Evolutionary conservation across 2,329 filamentous ascomycete species (phyloP), one percentile per base, ranked within the genome.

Genomic region (Penicillium nordicum): DNA sequence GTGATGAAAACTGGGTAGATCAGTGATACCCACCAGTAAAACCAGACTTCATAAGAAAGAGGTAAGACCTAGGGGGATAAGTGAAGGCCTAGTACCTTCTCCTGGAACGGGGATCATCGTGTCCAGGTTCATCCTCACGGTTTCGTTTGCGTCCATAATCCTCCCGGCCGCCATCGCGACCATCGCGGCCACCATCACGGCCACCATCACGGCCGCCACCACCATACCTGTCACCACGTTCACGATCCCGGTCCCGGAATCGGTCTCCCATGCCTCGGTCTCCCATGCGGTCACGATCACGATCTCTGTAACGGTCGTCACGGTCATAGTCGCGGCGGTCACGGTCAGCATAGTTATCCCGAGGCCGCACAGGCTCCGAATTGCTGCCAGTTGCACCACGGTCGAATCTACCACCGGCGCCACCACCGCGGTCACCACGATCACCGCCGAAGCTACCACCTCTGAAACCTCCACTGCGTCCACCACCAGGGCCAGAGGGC

Each of bases 341-440:
- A 53, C 76, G 75, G 56, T 78, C 70, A 41, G 71, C 80, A 74
- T 84, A 82, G 65, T 81, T 80, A 72, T 87, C 85, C 67, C 86
- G 77, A 51, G 85, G 84, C 69, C 88, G 87, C 71, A 94, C 84
- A 59, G 90, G 90, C 73, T 95, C 91, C 75, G 88, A 88, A 76
- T 95, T 94, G 78, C 89, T 89, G 63, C 89, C 89, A 55, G 85
- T 88, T 42, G 79, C 77, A 56, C 82, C 80, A 63, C 84, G 80
- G 65, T 82, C 79, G 64, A 78, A 78, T 58, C 79, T 73, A 53
- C 69, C 69, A 58, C 77, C 78, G 57, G 72, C 69, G 50, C 69
- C 69, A 59, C 76, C 78, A 58, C 73, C 69, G 50, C 79, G 72
- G 55, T 69, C 70, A 58, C 76, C 78, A 25, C 34, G 34, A 29